Base-by-base conservation (phyloP, 2,329 filamentous ascomycete genomes). In the Trichoderma sp. region DNA sequence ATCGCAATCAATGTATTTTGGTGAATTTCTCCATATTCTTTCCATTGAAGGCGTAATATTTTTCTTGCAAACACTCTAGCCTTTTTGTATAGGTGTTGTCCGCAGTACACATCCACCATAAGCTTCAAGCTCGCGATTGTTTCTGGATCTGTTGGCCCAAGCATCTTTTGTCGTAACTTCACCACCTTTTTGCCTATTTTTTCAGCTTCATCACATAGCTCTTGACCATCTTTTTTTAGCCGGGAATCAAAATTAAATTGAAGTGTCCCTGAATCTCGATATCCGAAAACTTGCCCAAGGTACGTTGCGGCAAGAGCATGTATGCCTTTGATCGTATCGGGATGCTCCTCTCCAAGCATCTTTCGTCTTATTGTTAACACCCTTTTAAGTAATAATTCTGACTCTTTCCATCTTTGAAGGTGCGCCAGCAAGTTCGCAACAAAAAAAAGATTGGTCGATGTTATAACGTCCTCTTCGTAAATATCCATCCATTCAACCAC, bases 171-270 rank as follows among this genome's bases (percentile, higher is more conserved):
- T 36, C 34, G 5, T 15, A 14, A 1, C 12, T 36, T 36, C 34
- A 36, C 0, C 5, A 36, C 0, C 12, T 36, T 6, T 36, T 0
- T 14, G 6, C 34, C 34, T 36, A 15, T 36, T 1, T 14, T 36
- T 36, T 36, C 12, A 15, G 34, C 34, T 36, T 36, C 12, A 36
- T 6, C 5, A 3, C 34, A 36, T 5, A 36, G 12, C 1, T 36
- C 34, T 1, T 4, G 11, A 6, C n/a, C n/a, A n/a, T 4, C 1
- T 5, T 6, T 12, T 14, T 34, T 3, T 1, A 1, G 4, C 1
- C 0, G 1, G 14, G 1, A 2, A 1, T 14, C 34, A 36, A 36
- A 36, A 6, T 36, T 1, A 14, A 36, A 36, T 36, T 12, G 34
- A 36, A 21, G 9, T 3, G 8, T 1, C 8, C 18, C 43, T n/a